Evolutionary conservation across 1,284 basidiomycete genomes (phyloP).

Genomic region (Boletus smithii): DNA sequence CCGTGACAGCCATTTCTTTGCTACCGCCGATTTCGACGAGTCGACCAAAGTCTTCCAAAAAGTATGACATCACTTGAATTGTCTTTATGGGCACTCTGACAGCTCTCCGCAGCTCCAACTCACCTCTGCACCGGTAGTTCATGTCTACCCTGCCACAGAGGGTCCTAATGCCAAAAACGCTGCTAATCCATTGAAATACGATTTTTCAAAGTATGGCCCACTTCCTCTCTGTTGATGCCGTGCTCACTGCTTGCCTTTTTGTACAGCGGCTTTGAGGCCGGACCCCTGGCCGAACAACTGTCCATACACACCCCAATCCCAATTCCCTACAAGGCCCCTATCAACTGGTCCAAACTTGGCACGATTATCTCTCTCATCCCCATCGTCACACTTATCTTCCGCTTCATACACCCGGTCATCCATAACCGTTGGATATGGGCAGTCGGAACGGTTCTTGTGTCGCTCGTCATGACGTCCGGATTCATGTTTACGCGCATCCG

Average conservation of each 20-base stretch:
- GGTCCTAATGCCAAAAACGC: constrained; percentile 60
- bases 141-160: constrained; percentile 70
- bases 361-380: constrained; percentile 44
- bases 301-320: constrained; percentile 67
- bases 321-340: constrained; percentile 71
- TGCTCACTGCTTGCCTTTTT: constrained; percentile 9
- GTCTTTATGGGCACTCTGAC: constrained; percentile 10
- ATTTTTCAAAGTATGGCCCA: constrained; percentile 66
- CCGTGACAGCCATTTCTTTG: constrained; percentile 85
- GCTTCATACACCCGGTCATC: constrained; percentile 67
- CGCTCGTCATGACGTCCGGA: constrained; percentile 83
- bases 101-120: constrained; percentile 50
- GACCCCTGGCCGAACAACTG: constrained; percentile 72
- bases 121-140: constrained; percentile 80
- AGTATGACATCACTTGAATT: constrained; percentile 39
- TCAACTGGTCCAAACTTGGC: constrained; percentile 61
- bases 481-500: constrained; percentile 98
- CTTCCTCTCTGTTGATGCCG: constrained; percentile 1
- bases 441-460: constrained; percentile 55
- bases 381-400: constrained; percentile 47
- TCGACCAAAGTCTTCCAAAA: constrained; percentile 75
- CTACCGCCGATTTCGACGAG: constrained; percentile 82
- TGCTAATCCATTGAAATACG: constrained; percentile 66
- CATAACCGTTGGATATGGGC: constrained; percentile 83
- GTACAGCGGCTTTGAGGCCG: constrained; percentile 75